Evolutionary conservation across 495 filamentous ascomycete species (phyloP).

Genomic region (Tuber aestivum): DNA sequence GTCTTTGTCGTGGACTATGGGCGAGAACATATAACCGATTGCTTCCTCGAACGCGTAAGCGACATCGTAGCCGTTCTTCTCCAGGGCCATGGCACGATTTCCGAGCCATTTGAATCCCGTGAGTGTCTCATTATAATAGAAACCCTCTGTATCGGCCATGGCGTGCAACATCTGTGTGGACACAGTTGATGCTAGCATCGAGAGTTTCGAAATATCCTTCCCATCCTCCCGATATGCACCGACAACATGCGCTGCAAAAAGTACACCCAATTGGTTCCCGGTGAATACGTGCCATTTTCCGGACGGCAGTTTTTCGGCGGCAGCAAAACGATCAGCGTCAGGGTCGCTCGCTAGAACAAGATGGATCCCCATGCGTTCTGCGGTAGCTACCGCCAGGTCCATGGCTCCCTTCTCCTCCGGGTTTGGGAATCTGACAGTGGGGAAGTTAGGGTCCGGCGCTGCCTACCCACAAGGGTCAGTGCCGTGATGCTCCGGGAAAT

Average conservation of each 20-base stretch:
- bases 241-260: slow-evolving; percentile 57
- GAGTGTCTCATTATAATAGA: slow-evolving; percentile 59
- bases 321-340: slow-evolving; percentile 67
- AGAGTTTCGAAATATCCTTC: slow-evolving; percentile 40
- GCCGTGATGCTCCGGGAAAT: slow-evolving; percentile 12
- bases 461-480: slow-evolving; percentile 35
- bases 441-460: slow-evolving; percentile 61
- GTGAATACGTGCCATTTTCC: slow-evolving; percentile 60
- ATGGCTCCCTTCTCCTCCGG: slow-evolving; percentile 66
- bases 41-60: slow-evolving; percentile 67
- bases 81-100: slow-evolving; percentile 29
- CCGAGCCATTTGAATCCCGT: slow-evolving; percentile 73
- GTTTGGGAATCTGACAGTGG: slow-evolving; percentile 65
- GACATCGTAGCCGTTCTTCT: slow-evolving; percentile 47
- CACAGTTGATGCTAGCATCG: slow-evolving; percentile 60
- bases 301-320: slow-evolving; percentile 53
- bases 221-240: slow-evolving; percentile 45
- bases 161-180: slow-evolving; percentile 60
- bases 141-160: slow-evolving; percentile 54
- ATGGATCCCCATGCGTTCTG: slow-evolving; percentile 48
- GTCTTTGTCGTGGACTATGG: slow-evolving; percentile 64
- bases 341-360: slow-evolving; percentile 65
- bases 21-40: slow-evolving; percentile 67
- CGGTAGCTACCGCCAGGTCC: slow-evolving; percentile 57
- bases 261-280: slow-evolving; percentile 62